phyloP scores from a whole-genome alignment of 768 basidiomycete species.

The Boletus coccyginus region DNA sequence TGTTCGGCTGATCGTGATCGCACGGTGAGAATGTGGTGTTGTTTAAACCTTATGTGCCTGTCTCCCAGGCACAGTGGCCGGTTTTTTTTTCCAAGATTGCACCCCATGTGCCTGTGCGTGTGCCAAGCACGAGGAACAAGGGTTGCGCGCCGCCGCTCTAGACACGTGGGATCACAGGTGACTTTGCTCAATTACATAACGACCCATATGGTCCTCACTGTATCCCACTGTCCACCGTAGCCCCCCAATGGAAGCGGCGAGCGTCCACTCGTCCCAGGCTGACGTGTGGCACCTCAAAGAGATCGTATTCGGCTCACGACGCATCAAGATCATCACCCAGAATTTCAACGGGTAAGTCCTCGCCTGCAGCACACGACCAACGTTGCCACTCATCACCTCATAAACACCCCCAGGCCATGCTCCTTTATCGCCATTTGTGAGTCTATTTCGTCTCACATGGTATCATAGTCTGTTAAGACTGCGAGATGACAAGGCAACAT shows the following conservation, averaged over 20 bases:
- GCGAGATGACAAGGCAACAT: constrained; percentile 63
- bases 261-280: constrained; percentile 26
- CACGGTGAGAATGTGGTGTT: no score
- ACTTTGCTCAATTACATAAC: no score
- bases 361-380: not conserved
- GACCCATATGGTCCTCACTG: no score
- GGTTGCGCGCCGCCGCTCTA: no score
- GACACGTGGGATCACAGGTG: no score
- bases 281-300: constrained; percentile 81
- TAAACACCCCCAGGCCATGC: constrained; percentile 58
- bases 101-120: no score
- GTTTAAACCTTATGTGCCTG: not conserved
- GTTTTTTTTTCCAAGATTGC: no score
- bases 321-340: constrained; percentile 70
- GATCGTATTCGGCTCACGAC: constrained; percentile 48
- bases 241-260: constrained; percentile 4
- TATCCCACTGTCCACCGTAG: no score
- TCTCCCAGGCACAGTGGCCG: no score
- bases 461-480: not conserved
- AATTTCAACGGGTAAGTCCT: constrained; percentile 77
- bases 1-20: not conserved
- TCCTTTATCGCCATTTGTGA: constrained; percentile 88
- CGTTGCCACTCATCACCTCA: not conserved
- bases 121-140: no score
- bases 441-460: not conserved